Evolutionary conservation across 805 yeast species (phyloP), one percentile per base, ranked within the genome.

Genomic region (Metschnikowia cubensis): DNA sequence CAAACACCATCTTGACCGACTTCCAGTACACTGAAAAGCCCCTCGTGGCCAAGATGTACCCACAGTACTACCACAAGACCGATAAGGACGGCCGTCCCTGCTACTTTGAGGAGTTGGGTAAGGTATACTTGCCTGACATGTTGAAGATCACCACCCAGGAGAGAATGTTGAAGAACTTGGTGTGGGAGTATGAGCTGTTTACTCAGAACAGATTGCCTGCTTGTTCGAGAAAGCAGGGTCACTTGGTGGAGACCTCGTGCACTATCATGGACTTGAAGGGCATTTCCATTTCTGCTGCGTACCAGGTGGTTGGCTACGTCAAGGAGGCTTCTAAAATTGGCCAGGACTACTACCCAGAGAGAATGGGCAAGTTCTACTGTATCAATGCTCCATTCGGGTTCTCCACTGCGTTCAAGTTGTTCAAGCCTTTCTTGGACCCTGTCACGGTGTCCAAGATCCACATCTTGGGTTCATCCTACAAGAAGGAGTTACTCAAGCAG

Each of bases 311-410:
- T 56, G 76, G 85, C 11, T 94, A 90, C 70, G 96, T 94, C 49
- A 84, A 84, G 67, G 97, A 91, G 71, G 97, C 99, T 8, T 88
- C 97, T 13, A 75, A 80, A 62, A 89, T 94, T 61, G 97, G 98
- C 52, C 99, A 94, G 76, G 89, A 94, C 74, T 92, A 88, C 73
- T 94, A 94, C 68, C 99, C 99, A 14, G 99, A 94, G 77, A 87
- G 98, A 71, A 94, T 94, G 99, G 99, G 99, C 65, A 90, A 88
- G 70, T 94, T 92, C 67, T 92, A 90, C 73, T 75, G 91, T 61
- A 89, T 94, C 71, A 94, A 94, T 65, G 96, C 98, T 1, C 99
- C 99, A 56, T 94, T 90, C 66, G 99, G 99, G 2, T 94, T 94
- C 73, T 83, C 96, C 35, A 85, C 97, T 37, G 97, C 95, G 37